Evolutionary conservation across 257 asterid genomes (phyloP).

Genomic region (Agastache rugosa): DNA sequence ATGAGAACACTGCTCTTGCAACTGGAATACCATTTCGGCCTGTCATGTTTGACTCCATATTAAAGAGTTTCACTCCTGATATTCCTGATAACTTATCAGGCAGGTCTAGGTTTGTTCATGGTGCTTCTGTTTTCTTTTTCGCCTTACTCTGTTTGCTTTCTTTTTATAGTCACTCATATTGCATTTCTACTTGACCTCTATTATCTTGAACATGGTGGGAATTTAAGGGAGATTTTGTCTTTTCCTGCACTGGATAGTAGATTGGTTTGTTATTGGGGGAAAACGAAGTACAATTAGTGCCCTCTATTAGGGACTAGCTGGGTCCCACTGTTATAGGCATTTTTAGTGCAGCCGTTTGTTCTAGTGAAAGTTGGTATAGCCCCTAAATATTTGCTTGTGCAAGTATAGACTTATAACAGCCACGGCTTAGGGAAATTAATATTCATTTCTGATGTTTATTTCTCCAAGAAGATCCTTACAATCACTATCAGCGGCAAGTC

Average conservation of each 20-base stretch:
- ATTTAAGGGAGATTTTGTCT: slow-evolving; percentile 1
- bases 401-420: background rate
- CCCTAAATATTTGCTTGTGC: slow-evolving; percentile 1
- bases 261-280: background rate
- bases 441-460: background rate
- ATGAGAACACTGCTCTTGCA: slow-evolving; percentile 49
- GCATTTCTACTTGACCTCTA: slow-evolving; percentile 21
- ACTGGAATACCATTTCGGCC: slow-evolving; percentile 76
- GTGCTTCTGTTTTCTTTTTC: slow-evolving; percentile 27
- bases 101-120: slow-evolving; percentile 69
- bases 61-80: slow-evolving; percentile 78
- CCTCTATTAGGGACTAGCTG: background rate
- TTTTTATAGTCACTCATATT: slow-evolving; percentile 10
- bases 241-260: background rate
- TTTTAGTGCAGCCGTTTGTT: background rate
- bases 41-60: slow-evolving; percentile 72
- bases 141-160: slow-evolving; percentile 20
- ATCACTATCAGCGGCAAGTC: slow-evolving; percentile 11
- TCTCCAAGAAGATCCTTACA: slow-evolving; percentile 9
- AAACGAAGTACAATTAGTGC: background rate
- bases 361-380: background rate
- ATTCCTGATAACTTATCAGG: slow-evolving; percentile 67
- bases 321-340: slow-evolving; percentile 21
- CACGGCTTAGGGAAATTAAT: background rate
- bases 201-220: slow-evolving; percentile 3